Evolutionary conservation across 2,329 filamentous ascomycete genomes (phyloP), one percentile per base, ranked within the genome.

Genomic region (Clonostachys rhizophaga): DNA sequence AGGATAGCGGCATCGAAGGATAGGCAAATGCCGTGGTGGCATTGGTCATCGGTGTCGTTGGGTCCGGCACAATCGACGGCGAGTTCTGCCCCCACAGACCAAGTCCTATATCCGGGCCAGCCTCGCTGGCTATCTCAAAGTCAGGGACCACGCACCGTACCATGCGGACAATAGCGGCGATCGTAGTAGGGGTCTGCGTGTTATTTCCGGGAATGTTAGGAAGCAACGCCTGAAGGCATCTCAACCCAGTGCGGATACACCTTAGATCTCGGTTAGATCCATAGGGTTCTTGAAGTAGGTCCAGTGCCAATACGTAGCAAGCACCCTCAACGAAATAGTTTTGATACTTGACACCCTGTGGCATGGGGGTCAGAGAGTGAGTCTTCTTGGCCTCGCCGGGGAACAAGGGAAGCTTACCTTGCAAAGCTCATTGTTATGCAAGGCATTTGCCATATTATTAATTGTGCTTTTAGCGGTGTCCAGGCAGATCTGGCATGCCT

Each of bases 251-350:
- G 44, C 69, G 64, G 9, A 72, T 64, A 67, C 67, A 72, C 1
- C 67, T 68, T 3, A 73, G 55, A 46, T 70, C 68, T 4, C 58
- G 56, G n/a, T 62, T 47, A 3, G 67, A 62, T 3, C 61, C 55
- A 42, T 58, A 55, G 17, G 63, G 58, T 12, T 68, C 64, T 34
- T 71, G 67, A 16, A 73, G 57, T 42, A 73, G 59, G 43, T 73
- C 68, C 42, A 71, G 71, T 9, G 69, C 64, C 4, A 73, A 48
- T 4, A 64, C 64, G 43, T 71, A 70, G 11, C 60, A 61, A 12
- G 68, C 66, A 33, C 68, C 70, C 34, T 66, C 62, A 10, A 72
- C 55, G 43, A 73, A 72, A 43, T 69, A 72, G 6, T 60, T 66
- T 24, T 72, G 68, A 24, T 72, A 73, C 35, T 68, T 69, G 5